Conservation (phyloP, 2,329 filamentous ascomycete species). For the Botrytis hyacinthi region DNA sequence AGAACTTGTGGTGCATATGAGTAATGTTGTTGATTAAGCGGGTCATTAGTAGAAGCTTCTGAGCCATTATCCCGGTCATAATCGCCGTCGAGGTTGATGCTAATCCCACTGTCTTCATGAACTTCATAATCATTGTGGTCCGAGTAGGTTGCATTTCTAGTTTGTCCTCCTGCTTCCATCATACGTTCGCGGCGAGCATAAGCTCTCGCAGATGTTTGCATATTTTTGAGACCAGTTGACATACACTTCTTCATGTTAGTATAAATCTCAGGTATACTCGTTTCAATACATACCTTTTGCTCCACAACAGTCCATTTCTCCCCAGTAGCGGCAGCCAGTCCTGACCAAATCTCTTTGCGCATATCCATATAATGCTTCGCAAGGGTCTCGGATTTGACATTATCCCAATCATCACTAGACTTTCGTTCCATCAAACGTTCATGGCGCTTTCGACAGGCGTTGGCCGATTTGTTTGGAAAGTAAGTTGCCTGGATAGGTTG, state of each 20-base stretch:
- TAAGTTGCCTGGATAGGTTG: slow-evolving; percentile 71
- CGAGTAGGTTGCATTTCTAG: slow-evolving; percentile 4
- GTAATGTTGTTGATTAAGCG: slow-evolving; percentile 18
- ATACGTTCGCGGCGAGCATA: slow-evolving; percentile 63
- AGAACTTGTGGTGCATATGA: slow-evolving; percentile 19
- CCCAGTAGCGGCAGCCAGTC: slow-evolving; percentile 69
- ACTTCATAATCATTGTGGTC: slow-evolving; percentile 15
- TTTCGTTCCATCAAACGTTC: slow-evolving; percentile 76
- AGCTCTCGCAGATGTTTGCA: slow-evolving; percentile 67
- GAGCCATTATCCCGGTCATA: slow-evolving; percentile 30
- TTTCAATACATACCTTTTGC: slow-evolving; percentile 50
- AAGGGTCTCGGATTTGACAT: slow-evolving; percentile 68
- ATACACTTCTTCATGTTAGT: slow-evolving; percentile 59
- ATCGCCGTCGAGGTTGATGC: slow-evolving; percentile 53
- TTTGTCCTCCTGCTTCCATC: slow-evolving; percentile 19
- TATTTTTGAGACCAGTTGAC: slow-evolving; percentile 78
- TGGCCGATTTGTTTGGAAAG: slow-evolving; percentile 69
- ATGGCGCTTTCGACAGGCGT: slow-evolving; percentile 82
- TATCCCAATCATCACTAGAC: slow-evolving; percentile 65
- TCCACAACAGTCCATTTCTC: slow-evolving; percentile 77
- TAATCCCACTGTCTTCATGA: slow-evolving; percentile 65
- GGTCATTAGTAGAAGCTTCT: slow-evolving; percentile 22
- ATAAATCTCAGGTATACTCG: neutral
- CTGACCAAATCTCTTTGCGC: slow-evolving; percentile 78
- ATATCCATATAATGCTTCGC: slow-evolving; percentile 76